Evolutionary conservation across 306 rosid genomes (phyloP).

Genomic region (Inga leiocalycina): DNA sequence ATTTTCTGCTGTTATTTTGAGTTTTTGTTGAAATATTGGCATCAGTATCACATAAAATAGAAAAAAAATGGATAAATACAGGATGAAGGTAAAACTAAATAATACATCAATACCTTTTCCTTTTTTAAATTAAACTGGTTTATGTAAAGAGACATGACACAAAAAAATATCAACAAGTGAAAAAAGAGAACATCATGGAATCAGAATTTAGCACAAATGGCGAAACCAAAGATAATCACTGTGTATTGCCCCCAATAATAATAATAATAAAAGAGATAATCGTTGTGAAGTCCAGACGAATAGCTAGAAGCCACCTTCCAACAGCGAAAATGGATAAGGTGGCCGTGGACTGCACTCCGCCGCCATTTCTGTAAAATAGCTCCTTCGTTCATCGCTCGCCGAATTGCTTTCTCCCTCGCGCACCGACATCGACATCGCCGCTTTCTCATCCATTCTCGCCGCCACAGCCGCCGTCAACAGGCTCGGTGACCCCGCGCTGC

Average conservation of each 20-base stretch:
- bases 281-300: slow-evolving; percentile 22
- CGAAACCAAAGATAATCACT: slow-evolving; percentile 39
- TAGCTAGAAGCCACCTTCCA: slow-evolving; percentile 79
- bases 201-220: slow-evolving; percentile 29
- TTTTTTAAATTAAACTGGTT: not conserved
- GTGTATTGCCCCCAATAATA: not conserved
- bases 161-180: not conserved
- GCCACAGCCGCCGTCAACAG: slow-evolving; percentile 38
- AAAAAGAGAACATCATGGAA: not conserved
- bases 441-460: not conserved
- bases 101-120: not conserved
- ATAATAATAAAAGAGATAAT: not conserved
- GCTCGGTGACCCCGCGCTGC: not conserved
- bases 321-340: slow-evolving; percentile 91
- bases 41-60: not conserved
- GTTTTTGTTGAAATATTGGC: not conserved
- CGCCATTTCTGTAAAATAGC: slow-evolving; percentile 54
- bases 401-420: slow-evolving; percentile 26
- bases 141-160: not conserved
- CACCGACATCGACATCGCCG: slow-evolving; percentile 17
- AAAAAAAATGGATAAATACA: not conserved
- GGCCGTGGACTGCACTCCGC: slow-evolving; percentile 58
- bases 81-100: not conserved
- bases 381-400: slow-evolving; percentile 34
- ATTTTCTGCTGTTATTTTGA: too few species aligned